Evolutionary conservation across 2,329 filamentous ascomycete genomes (phyloP).

Genomic region (Verticillium klebahnii): DNA sequence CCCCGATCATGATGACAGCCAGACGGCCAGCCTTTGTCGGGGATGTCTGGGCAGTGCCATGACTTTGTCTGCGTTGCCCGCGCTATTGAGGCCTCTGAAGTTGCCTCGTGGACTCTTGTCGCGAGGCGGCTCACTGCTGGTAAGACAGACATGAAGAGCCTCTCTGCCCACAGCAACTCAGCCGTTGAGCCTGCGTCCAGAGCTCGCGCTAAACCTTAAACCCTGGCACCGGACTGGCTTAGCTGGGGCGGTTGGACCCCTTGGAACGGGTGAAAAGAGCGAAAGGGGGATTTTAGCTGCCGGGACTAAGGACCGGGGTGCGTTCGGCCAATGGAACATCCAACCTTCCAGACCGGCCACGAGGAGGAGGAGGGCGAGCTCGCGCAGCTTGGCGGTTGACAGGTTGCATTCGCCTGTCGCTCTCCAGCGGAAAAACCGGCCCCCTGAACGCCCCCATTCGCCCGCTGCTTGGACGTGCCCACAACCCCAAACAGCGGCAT

Average conservation of each 20-base stretch:
- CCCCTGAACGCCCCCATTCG: conserved; percentile 1
- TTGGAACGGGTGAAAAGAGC: neutral
- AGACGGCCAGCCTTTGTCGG: neutral
- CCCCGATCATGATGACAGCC: neutral
- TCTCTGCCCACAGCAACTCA: neutral
- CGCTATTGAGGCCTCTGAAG: neutral
- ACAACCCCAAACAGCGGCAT: conserved; percentile 2
- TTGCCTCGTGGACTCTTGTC: neutral
- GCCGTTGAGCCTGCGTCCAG: neutral
- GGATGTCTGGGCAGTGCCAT: neutral
- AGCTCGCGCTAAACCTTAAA: neutral
- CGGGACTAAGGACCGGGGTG: conserved; percentile 3
- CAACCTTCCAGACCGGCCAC: neutral
- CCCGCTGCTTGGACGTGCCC: conserved; percentile 16
- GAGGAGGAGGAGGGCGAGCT: neutral
- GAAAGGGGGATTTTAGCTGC: conserved; percentile 2
- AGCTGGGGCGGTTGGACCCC: neutral
- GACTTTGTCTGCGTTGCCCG: neutral
- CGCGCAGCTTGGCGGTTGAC: neutral
- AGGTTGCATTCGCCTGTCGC: neutral
- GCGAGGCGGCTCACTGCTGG: neutral
- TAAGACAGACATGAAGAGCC: neutral
- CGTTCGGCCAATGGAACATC: neutral
- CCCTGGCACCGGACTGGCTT: neutral
- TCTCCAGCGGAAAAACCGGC: neutral